These are phyloP conservation scores for Polytrichum commune DNA, from an alignment of 225 moss, liverwort and hornwort genomes.

Conservation along the genomic window DNA sequence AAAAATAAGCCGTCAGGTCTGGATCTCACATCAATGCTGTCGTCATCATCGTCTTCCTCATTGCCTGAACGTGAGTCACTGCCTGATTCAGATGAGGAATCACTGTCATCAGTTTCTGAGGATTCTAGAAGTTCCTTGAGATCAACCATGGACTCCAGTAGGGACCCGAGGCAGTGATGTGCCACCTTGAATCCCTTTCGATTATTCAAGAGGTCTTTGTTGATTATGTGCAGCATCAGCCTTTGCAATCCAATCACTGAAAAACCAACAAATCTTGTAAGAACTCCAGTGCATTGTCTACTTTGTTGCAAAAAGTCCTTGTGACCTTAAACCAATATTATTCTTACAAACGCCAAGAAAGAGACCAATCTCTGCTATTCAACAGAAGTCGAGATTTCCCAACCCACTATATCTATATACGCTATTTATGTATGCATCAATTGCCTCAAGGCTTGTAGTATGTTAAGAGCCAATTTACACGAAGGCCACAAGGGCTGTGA, in stretches of 20 bases:
- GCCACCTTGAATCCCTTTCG: conserved; percentile 53
- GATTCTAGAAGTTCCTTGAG: conserved; percentile 85
- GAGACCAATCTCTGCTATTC: too few species aligned
- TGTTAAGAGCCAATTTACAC: too few species aligned
- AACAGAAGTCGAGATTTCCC: too few species aligned
- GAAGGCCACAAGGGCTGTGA: too few species aligned
- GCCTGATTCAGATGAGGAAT: conserved; percentile 31
- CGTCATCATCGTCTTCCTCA: conserved; percentile 37
- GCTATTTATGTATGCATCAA: too few species aligned
- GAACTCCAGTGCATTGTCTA: too few species aligned
- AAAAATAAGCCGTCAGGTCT: neutral
- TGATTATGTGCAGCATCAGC: conserved; percentile 58
- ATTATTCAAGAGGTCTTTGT: conserved; percentile 40
- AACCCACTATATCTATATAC: too few species aligned
- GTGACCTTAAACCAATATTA: too few species aligned
- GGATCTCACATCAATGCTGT: conserved; percentile 37
- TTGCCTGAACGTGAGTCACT: conserved; percentile 34
- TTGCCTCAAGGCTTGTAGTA: too few species aligned
- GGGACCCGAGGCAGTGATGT: conserved; percentile 69
- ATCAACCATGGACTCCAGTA: conserved; percentile 74
- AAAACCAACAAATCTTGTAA: neutral
- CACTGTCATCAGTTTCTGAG: conserved; percentile 69
- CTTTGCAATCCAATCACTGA: conserved; percentile 81
- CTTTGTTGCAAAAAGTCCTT: too few species aligned
- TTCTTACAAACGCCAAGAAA: too few species aligned